Conservation (phyloP, 345 rosid genomes). For the Linum lewisii region DNA sequence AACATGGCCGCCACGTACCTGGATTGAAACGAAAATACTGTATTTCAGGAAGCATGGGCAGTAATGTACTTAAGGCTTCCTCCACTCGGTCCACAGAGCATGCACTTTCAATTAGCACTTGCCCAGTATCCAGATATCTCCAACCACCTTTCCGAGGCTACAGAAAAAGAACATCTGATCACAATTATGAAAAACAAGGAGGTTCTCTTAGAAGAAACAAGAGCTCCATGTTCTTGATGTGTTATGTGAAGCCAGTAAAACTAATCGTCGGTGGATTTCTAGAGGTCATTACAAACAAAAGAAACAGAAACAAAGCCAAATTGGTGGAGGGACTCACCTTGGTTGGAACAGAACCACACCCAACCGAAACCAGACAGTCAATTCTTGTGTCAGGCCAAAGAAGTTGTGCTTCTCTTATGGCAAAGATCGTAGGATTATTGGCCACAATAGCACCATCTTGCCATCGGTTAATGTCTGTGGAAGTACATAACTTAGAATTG, state of each 20-base stretch:
- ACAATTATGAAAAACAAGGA: conserved; percentile 1
- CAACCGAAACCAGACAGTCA: conserved; percentile 88
- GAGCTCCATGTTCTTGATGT: not conserved
- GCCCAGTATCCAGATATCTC: conserved; percentile 98
- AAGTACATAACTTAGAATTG: conserved; percentile 3
- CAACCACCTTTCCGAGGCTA: conserved; percentile 95
- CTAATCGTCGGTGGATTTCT: not conserved
- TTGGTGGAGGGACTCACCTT: conserved; percentile 43
- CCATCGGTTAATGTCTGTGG: conserved; percentile 74
- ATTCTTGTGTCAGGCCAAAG: conserved; percentile 96
- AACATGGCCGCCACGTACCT: conserved; percentile 28
- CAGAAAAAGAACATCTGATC: conserved; percentile 9
- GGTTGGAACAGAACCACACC: conserved; percentile 96
- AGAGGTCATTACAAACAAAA: too few species aligned
- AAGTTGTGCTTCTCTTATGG: conserved; percentile 98
- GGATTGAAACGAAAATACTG: conserved; percentile 91
- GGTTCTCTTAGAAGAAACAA: not conserved
- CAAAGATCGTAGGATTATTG: conserved; percentile 86
- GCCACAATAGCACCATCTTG: conserved; percentile 99
- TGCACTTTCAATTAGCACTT: conserved; percentile 95
- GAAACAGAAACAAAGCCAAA: not conserved
- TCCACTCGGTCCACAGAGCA: conserved; percentile 97
- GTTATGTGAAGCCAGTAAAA: not conserved
- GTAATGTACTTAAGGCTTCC: conserved; percentile 88
- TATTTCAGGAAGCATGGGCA: conserved; percentile 92